phyloP scores from a whole-genome alignment of 306 rosid genomes.

The Aeschynomene evenia region DNA sequence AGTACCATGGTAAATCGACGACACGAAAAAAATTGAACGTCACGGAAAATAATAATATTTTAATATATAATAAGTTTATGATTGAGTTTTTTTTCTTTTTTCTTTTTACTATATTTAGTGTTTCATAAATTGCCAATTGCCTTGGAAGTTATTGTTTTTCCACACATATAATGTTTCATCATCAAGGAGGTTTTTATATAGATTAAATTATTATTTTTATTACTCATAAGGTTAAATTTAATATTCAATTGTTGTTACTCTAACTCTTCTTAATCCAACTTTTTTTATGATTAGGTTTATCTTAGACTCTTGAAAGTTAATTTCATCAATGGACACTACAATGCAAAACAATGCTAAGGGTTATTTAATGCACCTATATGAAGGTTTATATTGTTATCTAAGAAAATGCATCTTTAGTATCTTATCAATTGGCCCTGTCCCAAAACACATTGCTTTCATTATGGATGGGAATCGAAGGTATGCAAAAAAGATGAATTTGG shows the following conservation, averaged over 20 bases:
- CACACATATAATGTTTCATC: too few relatives aligned
- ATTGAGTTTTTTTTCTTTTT: neutral
- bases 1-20: neutral
- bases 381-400: constrained; percentile 38
- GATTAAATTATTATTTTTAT: too few relatives aligned
- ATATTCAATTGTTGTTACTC: constrained; percentile 1
- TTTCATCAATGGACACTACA: constrained; percentile 16
- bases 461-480: constrained; percentile 92
- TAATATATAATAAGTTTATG: too few relatives aligned
- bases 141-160: too few relatives aligned
- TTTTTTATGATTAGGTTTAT: constrained; percentile 23
- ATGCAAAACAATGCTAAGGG: constrained; percentile 41
- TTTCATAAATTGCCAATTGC: too few relatives aligned
- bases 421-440: constrained; percentile 65
- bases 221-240: too few relatives aligned
- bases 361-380: constrained; percentile 15
- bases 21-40: neutral
- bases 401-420: constrained; percentile 55
- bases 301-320: neutral
- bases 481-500: constrained; percentile 54
- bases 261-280: neutral
- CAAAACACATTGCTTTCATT: constrained; percentile 76
- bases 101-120: too few relatives aligned
- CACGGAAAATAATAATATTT: neutral
- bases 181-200: too few relatives aligned